Base-by-base conservation (phyloP, 2,329 filamentous ascomycete genomes). In the Fusarium coicis region DNA sequence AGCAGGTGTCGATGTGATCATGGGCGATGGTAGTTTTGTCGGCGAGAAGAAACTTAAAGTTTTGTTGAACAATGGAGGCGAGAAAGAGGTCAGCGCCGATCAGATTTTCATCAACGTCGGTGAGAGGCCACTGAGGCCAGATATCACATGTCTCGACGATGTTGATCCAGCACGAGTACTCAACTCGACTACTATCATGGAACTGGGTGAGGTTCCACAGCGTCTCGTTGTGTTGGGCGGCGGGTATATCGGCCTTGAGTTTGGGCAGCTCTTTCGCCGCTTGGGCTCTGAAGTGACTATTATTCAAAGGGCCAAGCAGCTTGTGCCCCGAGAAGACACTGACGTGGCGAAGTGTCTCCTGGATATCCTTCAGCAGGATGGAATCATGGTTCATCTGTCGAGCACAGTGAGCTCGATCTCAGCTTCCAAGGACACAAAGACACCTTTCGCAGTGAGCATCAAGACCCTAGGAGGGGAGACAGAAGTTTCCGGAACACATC, bases 241-340 rank as follows among this genome's bases (percentile, higher is more conserved):
- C 9, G 87, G 87, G 8, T 87, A 87, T 64, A 82, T 89, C 37
- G 87, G 86, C 3, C 78, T 88, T 16, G 87, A 89, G 72, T 89
- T 88, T 68, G 86, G 83, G 5, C 87, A 89, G 77, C 80, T 88
- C 32, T 86, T 88, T 77, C 79, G 83, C 2, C 81, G 87, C 23
- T 77, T 89, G 19, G 87, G 87, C 2, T 81, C 85, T 7, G 77
- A 83, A 36, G 86, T 89, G 46, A 87, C 84, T 4, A 76, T 89
- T 49, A 63, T 88, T 7, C 85, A 88, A 76, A 77, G 84, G 15
- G 80, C 76, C 8, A 70, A 76, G 23, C 84, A 84, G 60, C 77
- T 88, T 16, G 76, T 87, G 5, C 81, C 82, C 1, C 78, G 81
- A 26, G 86, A 88, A 66, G 87, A 89, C 66, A 53, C 76, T n/a